Evolutionary conservation across 306 rosid genomes (phyloP).

Genomic region (Vigna radiata): DNA sequence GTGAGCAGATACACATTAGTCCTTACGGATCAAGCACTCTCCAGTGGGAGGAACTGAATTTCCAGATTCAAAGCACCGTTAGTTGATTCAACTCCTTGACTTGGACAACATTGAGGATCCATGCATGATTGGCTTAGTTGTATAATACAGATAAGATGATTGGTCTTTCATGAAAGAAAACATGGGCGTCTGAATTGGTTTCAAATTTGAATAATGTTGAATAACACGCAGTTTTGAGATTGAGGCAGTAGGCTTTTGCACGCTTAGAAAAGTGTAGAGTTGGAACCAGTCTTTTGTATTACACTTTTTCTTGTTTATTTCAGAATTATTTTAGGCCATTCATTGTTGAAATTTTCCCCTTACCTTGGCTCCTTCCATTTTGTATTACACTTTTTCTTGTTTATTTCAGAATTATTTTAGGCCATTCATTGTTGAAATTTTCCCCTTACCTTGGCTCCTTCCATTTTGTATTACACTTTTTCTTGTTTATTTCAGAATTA

Average conservation of each 20-base stretch:
- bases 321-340: no score
- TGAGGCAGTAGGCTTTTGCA: conserved; percentile 43
- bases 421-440: no score
- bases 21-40: conserved; percentile 27
- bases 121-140: conserved; percentile 46
- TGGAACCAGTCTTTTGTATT: conserved; percentile 51
- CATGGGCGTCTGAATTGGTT: conserved; percentile 44
- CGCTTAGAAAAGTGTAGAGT: conserved; percentile 54
- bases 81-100: conserved; percentile 50
- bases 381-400: no score
- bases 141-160: conserved; percentile 43
- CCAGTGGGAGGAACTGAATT: conserved; percentile 37
- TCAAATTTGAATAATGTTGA: conserved; percentile 47
- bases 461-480: no score
- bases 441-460: no score
- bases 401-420: no score
- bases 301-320: no score
- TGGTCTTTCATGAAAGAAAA: conserved; percentile 44
- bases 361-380: no score
- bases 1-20: conserved; percentile 11
- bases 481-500: conserved; percentile 42
- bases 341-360: no score
- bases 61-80: conserved; percentile 35
- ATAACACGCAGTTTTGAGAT: conserved; percentile 54
- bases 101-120: conserved; percentile 44